These are phyloP conservation scores for Vigna mungo DNA, from an alignment of 306 rosid genomes.

Conservation along the genomic window DNA sequence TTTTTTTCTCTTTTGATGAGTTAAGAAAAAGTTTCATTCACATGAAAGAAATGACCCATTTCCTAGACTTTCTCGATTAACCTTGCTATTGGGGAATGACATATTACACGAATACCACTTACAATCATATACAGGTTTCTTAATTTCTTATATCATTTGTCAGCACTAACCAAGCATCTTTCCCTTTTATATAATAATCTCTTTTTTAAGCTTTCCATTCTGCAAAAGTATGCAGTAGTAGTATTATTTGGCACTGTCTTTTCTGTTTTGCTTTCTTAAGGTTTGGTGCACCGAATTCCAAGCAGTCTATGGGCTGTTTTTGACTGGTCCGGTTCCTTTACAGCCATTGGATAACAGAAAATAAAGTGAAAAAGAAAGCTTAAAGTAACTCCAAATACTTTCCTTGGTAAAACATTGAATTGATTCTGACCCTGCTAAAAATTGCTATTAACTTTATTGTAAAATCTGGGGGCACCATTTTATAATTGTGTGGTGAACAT, in stretches of 20 bases:
- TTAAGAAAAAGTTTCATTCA: slow-evolving; percentile 40
- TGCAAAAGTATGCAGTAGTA: slow-evolving; percentile 41
- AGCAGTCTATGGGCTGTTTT: slow-evolving; percentile 56
- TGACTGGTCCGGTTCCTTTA: slow-evolving; percentile 54
- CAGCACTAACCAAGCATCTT: slow-evolving; percentile 19
- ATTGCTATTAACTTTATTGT: slow-evolving; percentile 34
- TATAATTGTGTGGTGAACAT: slow-evolving; percentile 39
- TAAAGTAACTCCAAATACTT: slow-evolving; percentile 39
- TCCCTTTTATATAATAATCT: background rate
- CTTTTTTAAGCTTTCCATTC: slow-evolving; percentile 46
- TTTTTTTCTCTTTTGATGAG: slow-evolving; percentile 10
- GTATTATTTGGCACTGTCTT: slow-evolving; percentile 37
- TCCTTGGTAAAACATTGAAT: slow-evolving; percentile 41
- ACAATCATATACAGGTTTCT: slow-evolving; percentile 28
- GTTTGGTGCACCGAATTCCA: slow-evolving; percentile 66
- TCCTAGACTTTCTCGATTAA: slow-evolving; percentile 40
- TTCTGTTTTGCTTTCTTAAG: slow-evolving; percentile 45
- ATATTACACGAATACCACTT: background rate
- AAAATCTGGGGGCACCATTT: slow-evolving; percentile 31
- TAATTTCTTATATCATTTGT: slow-evolving; percentile 16
- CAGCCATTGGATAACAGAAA: slow-evolving; percentile 52
- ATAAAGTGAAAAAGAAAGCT: slow-evolving; percentile 40
- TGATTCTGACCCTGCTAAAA: slow-evolving; percentile 47
- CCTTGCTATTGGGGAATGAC: slow-evolving; percentile 35
- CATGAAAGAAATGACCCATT: slow-evolving; percentile 46